Base-by-base conservation (phyloP, 73 alveolate genomes). In the Stentor roeselii region DNA sequence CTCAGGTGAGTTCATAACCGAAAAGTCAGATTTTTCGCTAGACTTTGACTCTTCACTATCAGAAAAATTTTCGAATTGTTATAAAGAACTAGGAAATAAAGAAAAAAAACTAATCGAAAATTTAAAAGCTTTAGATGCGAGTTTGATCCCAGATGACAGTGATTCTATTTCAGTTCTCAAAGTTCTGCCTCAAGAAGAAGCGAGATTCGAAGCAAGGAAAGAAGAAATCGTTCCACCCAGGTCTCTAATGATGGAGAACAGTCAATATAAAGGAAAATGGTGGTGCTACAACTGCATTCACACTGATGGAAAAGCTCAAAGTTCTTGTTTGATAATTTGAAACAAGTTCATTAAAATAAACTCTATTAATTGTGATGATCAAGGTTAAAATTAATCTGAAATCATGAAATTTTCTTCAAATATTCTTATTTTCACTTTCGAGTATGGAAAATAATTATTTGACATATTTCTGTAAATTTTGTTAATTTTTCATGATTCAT, bases 1-100 rank as follows among this genome's bases (percentile, higher is more conserved):
- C 67, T 50, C 67, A 50, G 67, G 67, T 50, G 67, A 50, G 67
- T 50, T 50, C 67, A 50, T 50, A 50, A 50, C 30, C 21, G 67
- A 21, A 50, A 50, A 50, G 21, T 50, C 67, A 50, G 67, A 50
- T 50, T 6, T 50, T 50, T 50, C 67, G 6, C 21, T 50, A 50
- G 67, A 50, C 67, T 50, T 50, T 50, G 21, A 21, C 21, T 50
- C 67, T 11, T 50, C 67, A 50, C 6, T 50, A 11, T 6, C 30
- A 21, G 67, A 50, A 11, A 50, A 50, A 50, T 6, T 11, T 11
- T 50, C 67, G 21, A 11, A 11, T 6, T 6, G 21, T 50, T 6
- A 21, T 11, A 50, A 50, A 50, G 67, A 50, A 50, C 6, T 50
- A 6, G 67, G 67, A 6, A 50, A 50, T 50, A 6, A 21, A 50